phyloP scores from a whole-genome alignment of 768 basidiomycete species.

The Melanogaster broomeanus region DNA sequence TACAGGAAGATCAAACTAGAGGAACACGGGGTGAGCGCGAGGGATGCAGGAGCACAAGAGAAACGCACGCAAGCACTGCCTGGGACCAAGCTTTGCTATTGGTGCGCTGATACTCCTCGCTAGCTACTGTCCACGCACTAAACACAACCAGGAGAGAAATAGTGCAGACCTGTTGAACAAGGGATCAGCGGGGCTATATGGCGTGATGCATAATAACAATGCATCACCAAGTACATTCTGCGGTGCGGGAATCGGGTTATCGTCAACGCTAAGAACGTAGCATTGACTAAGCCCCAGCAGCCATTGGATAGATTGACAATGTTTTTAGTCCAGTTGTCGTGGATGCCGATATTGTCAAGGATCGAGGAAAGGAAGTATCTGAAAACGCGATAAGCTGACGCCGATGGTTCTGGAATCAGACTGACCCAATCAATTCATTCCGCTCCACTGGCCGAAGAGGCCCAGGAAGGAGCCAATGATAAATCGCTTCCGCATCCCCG shows the following conservation, averaged over 20 bases:
- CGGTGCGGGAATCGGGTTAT: slow-evolving; percentile 19
- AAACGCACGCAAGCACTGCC: slow-evolving; percentile 11
- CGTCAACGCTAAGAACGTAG: slow-evolving; percentile 2
- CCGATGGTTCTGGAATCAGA: fast-evolving
- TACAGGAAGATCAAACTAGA: slow-evolving; percentile 20
- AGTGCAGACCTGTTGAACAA: slow-evolving; percentile 7
- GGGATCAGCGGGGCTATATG: not conserved
- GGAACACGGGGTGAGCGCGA: not conserved
- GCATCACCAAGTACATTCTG: slow-evolving; percentile 11
- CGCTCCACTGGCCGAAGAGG: slow-evolving; percentile 14
- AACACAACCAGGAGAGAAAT: slow-evolving; percentile 16
- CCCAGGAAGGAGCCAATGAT: slow-evolving; percentile 12
- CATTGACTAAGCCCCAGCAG: slow-evolving; percentile 13
- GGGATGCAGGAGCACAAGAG: not conserved
- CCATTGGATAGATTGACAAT: slow-evolving; percentile 10
- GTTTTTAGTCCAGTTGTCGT: slow-evolving; percentile 19
- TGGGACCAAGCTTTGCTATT: slow-evolving; percentile 3
- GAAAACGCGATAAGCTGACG: not conserved
- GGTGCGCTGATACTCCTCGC: slow-evolving; percentile 17
- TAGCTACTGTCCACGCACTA: slow-evolving; percentile 18
- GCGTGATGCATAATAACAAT: no score
- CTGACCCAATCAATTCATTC: slow-evolving; percentile 12
- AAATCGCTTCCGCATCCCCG: slow-evolving; percentile 17
- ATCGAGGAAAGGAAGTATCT: slow-evolving; percentile 13
- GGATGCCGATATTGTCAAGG: slow-evolving; percentile 19